These are phyloP conservation scores for Talaromyces stipitatus DNA, from an alignment of 495 filamentous ascomycete genomes.

Conservation along the genomic window DNA sequence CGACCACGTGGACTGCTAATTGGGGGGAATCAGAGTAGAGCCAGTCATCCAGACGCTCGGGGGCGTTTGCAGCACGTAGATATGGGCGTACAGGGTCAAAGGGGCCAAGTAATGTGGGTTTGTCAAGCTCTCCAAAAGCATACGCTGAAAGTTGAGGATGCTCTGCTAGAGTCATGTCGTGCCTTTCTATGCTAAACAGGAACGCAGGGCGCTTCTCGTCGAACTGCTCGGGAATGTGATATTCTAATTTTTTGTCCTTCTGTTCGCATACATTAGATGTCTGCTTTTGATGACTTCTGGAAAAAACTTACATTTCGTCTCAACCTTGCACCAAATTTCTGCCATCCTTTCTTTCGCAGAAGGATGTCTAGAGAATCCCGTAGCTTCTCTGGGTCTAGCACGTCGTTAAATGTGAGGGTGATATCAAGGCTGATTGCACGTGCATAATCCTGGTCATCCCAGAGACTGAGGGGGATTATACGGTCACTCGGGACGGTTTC, in stretches of 20 bases:
- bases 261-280: conserved; percentile 19
- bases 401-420: conserved; percentile 36
- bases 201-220: conserved; percentile 21
- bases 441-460: background rate
- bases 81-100: background rate
- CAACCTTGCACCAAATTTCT: conserved; percentile 37
- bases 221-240: conserved; percentile 34
- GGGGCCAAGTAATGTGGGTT: background rate
- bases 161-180: conserved; percentile 14
- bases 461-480: background rate
- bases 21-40: conserved; percentile 32
- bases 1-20: conserved; percentile 38
- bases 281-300: too few species aligned
- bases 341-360: conserved; percentile 30
- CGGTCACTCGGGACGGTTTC: background rate
- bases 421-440: conserved; percentile 11
- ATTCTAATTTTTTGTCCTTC: conserved; percentile 23
- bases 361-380: conserved; percentile 25
- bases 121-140: conserved; percentile 15
- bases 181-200: conserved; percentile 20
- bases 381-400: conserved; percentile 36
- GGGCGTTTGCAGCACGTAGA: background rate
- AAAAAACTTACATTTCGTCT: conserved; percentile 21
- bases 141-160: conserved; percentile 22
- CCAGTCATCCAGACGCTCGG: conserved; percentile 27